These are phyloP conservation scores for Mycosphaerella sp. DNA, from an alignment of 2,329 filamentous ascomycete genomes.

Conservation along the genomic window DNA sequence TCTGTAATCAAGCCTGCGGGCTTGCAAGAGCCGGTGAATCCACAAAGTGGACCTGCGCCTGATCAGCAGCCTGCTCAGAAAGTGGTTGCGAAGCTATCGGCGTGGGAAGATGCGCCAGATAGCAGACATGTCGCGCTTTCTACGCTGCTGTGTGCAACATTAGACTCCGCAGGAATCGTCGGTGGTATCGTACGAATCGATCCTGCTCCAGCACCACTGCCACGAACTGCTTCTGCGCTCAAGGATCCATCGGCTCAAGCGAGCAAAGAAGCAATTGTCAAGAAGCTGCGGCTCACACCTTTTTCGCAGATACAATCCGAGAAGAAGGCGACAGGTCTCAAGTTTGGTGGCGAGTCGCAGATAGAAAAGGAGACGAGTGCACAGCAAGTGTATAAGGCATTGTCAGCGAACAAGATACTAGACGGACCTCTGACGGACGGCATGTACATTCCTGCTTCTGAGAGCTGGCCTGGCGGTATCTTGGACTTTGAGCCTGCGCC, in stretches of 20 bases:
- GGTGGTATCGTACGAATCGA: slow-evolving; percentile 86
- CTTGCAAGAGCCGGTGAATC: slow-evolving; percentile 63
- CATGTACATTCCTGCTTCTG: slow-evolving; percentile 62
- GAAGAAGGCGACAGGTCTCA: slow-evolving; percentile 57
- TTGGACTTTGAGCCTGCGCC: slow-evolving; percentile 65
- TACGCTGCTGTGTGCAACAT: slow-evolving; percentile 63
- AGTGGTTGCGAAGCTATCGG: slow-evolving; percentile 66
- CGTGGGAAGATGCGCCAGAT: slow-evolving; percentile 85
- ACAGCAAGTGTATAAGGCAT: slow-evolving; percentile 59
- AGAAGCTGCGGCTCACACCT: slow-evolving; percentile 71
- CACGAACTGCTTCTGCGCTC: slow-evolving; percentile 51
- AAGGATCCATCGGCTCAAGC: slow-evolving; percentile 36
- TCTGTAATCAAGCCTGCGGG: slow-evolving; percentile 80
- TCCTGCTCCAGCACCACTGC: slow-evolving; percentile 66
- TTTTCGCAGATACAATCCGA: slow-evolving; percentile 58
- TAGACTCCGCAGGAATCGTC: slow-evolving; percentile 67
- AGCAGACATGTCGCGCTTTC: slow-evolving; percentile 75
- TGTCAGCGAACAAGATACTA: slow-evolving; percentile 66
- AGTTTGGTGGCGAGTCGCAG: slow-evolving; percentile 82
- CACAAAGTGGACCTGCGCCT: slow-evolving; percentile 61
- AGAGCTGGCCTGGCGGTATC: slow-evolving; percentile 78
- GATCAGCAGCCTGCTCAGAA: slow-evolving; percentile 56
- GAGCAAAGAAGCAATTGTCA: slow-evolving; percentile 47
- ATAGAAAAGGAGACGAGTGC: slow-evolving; percentile 71
- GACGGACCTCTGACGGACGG: slow-evolving; percentile 86